Evolutionary conservation across 2,329 filamentous ascomycete genomes (phyloP).

Genomic region (Trichothecium roseum): DNA sequence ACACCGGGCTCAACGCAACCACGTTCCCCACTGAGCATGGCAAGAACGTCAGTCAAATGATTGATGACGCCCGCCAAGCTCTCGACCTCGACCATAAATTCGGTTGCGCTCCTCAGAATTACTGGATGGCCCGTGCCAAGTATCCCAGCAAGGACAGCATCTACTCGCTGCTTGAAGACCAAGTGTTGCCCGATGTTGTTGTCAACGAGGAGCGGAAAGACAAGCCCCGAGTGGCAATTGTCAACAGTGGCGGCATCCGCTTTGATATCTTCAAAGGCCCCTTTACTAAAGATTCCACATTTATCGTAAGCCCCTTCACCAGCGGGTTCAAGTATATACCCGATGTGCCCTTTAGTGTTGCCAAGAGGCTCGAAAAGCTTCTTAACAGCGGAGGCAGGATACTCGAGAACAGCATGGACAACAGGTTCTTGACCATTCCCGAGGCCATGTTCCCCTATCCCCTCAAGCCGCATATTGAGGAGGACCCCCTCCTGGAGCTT

Average conservation of each 20-base stretch:
- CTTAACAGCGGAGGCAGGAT: slow-evolving; percentile 47
- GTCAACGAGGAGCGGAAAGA: slow-evolving; percentile 45
- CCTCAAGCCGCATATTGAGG: slow-evolving; percentile 6
- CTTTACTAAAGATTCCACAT: slow-evolving; percentile 82
- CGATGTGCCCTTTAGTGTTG: slow-evolving; percentile 70
- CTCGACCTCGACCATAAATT: slow-evolving; percentile 63
- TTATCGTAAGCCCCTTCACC: slow-evolving; percentile 77
- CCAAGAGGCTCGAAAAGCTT: slow-evolving; percentile 54
- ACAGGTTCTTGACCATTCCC: slow-evolving; percentile 38
- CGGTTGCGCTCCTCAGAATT: slow-evolving; percentile 72
- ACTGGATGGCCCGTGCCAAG: slow-evolving; percentile 72
- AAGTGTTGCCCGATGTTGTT: slow-evolving; percentile 62
- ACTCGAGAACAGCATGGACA: slow-evolving; percentile 26
- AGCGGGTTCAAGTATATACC: slow-evolving; percentile 68
- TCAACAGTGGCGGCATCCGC: slow-evolving; percentile 84
- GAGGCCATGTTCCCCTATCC: slow-evolving; percentile 24
- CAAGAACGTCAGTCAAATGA: slow-evolving; percentile 58
- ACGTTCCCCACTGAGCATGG: slow-evolving; percentile 72
- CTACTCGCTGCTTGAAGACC: slow-evolving; percentile 67
- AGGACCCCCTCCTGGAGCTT: slow-evolving; percentile 20
- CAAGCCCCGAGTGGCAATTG: slow-evolving; percentile 58
- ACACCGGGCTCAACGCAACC: slow-evolving; percentile 60
- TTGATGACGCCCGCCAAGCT: slow-evolving; percentile 56
- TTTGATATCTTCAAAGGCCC: slow-evolving; percentile 92
- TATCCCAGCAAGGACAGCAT: slow-evolving; percentile 69